These are phyloP conservation scores for Ogataea trehalophila DNA, from an alignment of 805 yeast species.

Conservation along the genomic window DNA sequence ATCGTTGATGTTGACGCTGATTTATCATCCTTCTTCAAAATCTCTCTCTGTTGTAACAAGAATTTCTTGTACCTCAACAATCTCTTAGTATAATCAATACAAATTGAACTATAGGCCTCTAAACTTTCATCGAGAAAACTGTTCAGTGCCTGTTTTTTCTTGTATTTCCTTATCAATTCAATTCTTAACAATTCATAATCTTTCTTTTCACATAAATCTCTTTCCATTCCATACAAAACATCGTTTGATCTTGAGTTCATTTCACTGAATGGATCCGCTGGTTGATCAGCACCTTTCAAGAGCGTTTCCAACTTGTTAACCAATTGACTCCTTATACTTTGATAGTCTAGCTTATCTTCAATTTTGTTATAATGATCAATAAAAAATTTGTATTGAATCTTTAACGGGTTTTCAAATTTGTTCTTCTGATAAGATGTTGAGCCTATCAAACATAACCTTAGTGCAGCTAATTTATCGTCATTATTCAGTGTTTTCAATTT, in stretches of 20 bases:
- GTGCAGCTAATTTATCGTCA: conserved; percentile 12
- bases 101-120: conserved; percentile 24
- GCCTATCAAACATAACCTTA: conserved; percentile 13
- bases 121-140: conserved; percentile 22
- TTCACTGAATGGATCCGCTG: conserved; percentile 9
- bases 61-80: conserved; percentile 31
- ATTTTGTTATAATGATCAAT: conserved; percentile 1
- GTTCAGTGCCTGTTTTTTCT: conserved; percentile 21
- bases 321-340: conserved; percentile 4
- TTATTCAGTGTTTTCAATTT: not conserved
- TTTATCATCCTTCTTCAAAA: conserved; percentile 18
- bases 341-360: conserved; percentile 5
- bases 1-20: too few species aligned
- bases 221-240: conserved; percentile 17
- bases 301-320: conserved; percentile 10
- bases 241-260: conserved; percentile 5
- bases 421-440: conserved; percentile 5
- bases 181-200: conserved; percentile 30
- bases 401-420: not conserved
- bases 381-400: conserved; percentile 5
- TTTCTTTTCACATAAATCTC: conserved; percentile 30
- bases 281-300: conserved; percentile 3
- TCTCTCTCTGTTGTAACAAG: conserved; percentile 26
- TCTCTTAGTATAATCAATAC: conserved; percentile 24
- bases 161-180: conserved; percentile 22